phyloP scores from a whole-genome alignment of 805 yeast genomes.

The Suhomyces sp. region DNA sequence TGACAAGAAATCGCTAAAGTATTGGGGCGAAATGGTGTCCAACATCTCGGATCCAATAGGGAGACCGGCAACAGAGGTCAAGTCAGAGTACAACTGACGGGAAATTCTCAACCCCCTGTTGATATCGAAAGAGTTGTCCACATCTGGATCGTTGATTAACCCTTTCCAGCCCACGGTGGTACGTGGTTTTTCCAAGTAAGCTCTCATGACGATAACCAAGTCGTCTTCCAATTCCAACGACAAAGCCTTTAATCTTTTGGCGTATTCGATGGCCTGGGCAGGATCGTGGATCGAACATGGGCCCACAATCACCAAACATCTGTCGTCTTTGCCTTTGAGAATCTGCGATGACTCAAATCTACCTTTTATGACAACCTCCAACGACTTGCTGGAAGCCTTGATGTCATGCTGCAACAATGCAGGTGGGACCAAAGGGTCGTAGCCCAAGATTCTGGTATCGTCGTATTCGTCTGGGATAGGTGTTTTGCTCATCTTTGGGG shows the following conservation, averaged over 20 bases:
- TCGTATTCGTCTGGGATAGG: constrained; percentile 59
- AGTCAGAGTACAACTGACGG: constrained; percentile 77
- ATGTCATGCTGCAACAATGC: constrained; percentile 84
- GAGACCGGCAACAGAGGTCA: constrained; percentile 66
- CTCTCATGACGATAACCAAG: constrained; percentile 89
- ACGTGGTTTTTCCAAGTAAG: constrained; percentile 96
- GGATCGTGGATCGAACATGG: constrained; percentile 97
- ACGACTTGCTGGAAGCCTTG: constrained; percentile 56
- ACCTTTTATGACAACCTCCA: constrained; percentile 68
- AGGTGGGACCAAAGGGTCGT: constrained; percentile 93
- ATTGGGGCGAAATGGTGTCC: constrained; percentile 97
- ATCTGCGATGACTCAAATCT: constrained; percentile 77
- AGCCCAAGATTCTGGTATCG: constrained; percentile 79
- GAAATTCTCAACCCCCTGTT: constrained; percentile 90
- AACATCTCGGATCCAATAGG: constrained; percentile 98
- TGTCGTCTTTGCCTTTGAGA: constrained; percentile 73
- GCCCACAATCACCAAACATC: constrained; percentile 84
- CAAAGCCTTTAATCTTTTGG: constrained; percentile 60
- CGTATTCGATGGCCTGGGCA: constrained; percentile 85
- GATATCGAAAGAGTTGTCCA: constrained; percentile 87
- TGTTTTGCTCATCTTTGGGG: constrained; percentile 6
- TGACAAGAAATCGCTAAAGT: constrained; percentile 82
- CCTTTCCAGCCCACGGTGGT: constrained; percentile 99
- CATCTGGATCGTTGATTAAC: constrained; percentile 92
- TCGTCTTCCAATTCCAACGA: constrained; percentile 73